Evolutionary conservation across 2,329 filamentous ascomycete genomes (phyloP).

Genomic region (Metarhizium album): DNA sequence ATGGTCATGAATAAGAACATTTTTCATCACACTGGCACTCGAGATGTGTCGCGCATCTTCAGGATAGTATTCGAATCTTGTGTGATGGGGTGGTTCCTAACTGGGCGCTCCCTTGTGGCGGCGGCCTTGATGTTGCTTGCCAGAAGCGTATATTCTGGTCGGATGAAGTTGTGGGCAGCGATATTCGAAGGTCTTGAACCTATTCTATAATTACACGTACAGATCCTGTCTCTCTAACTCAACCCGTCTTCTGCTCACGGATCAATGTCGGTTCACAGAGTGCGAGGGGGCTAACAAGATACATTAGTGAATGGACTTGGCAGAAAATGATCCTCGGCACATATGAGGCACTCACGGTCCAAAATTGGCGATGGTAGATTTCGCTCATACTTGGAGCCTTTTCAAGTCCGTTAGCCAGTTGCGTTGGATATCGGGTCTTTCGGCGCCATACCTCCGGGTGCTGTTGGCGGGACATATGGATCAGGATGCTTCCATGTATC

Average conservation of each 20-base stretch:
- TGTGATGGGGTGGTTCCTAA: neutral
- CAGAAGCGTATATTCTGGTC: no score
- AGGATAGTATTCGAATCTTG: no score
- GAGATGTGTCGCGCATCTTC: no score
- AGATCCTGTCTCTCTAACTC: neutral
- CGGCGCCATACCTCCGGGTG: conserved; percentile 66
- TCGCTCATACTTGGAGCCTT: conserved; percentile 92
- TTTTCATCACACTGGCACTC: neutral
- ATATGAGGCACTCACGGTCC: conserved; percentile 53
- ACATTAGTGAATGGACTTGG: neutral
- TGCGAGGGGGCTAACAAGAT: conserved; percentile 8
- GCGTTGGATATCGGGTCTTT: neutral
- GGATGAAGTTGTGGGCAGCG: no score
- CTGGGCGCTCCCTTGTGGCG: no score
- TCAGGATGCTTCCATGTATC: conserved; percentile 97
- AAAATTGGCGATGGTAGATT: conserved; percentile 75
- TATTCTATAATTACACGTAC: neutral
- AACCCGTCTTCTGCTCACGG: neutral
- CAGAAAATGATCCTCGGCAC: neutral
- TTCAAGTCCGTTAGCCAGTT: conserved; percentile 9
- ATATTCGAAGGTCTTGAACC: no score
- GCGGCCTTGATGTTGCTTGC: no score
- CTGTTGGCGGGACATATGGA: conserved; percentile 79
- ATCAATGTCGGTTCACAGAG: conserved; percentile 4
- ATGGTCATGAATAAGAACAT: conserved; percentile 45